Evolutionary conservation across 192 early-diverging fungal genomes (phyloP).

Genomic region (Coemansia furcata): DNA sequence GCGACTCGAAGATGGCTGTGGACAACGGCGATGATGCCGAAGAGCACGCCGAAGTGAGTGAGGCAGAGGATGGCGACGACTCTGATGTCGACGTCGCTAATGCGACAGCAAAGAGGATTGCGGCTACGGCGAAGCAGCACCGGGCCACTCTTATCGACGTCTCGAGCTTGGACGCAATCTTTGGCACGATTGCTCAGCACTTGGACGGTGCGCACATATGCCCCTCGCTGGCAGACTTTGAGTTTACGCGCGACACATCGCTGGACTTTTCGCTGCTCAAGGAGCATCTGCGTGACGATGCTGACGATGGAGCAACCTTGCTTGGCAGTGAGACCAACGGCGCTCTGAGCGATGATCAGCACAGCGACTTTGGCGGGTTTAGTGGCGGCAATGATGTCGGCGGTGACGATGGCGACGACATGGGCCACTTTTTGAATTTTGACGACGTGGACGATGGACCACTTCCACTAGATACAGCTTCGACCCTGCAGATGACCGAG

Average conservation of each 20-base stretch:
- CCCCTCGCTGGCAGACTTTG: conserved; percentile 66
- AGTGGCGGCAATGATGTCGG: conserved; percentile 5
- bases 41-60: conserved; percentile 39
- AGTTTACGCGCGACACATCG: conserved; percentile 62
- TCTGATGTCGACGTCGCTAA: conserved; percentile 3
- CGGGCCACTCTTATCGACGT: conserved; percentile 32
- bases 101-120: background rate
- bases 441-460: conserved; percentile 47
- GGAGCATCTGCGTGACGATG: conserved; percentile 52
- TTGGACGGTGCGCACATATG: conserved; percentile 59
- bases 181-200: conserved; percentile 30
- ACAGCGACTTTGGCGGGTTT: conserved; percentile 11
- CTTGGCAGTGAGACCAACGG: conserved; percentile 15
- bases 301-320: conserved; percentile 12
- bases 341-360: conserved; percentile 19
- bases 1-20: conserved; percentile 66
- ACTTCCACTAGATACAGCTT: conserved; percentile 35
- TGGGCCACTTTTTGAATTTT: conserved; percentile 41
- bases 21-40: conserved; percentile 46
- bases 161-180: conserved; percentile 31
- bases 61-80: conserved; percentile 5
- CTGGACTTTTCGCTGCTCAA: conserved; percentile 61
- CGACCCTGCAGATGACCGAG: conserved; percentile 38
- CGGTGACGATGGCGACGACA: conserved; percentile 46
- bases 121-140: conserved; percentile 14